A percentile compares a stretch with the other conserved stretches of the same genome.
These are phyloP conservation scores for Lachancea sp. DNA, from an alignment of 805 yeast genomes.

Conservation along the genomic window DNA sequence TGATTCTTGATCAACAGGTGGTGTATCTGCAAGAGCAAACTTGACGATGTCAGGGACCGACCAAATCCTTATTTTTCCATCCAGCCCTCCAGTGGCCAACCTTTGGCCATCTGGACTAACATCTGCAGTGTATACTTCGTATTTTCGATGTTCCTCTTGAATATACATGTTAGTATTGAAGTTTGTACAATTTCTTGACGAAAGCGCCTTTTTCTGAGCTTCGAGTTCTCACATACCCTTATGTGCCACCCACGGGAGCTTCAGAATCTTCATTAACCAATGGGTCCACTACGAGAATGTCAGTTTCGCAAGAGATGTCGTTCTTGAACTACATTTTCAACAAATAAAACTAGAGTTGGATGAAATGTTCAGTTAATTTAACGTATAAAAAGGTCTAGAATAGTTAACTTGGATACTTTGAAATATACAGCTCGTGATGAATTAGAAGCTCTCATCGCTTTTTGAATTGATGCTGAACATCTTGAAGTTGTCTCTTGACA, in stretches of 20 bases:
- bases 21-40: conserved; percentile 26
- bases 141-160: conserved; percentile 67
- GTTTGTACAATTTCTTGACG: background rate
- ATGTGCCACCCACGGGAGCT: conserved; percentile 69
- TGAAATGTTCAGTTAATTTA: too few relatives aligned
- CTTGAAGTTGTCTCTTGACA: too few relatives aligned
- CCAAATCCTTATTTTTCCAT: conserved; percentile 93
- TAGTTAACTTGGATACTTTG: too few relatives aligned
- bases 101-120: conserved; percentile 78
- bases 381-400: too few relatives aligned
- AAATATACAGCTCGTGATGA: too few relatives aligned
- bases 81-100: conserved; percentile 88
- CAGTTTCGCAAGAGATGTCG: background rate
- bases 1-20: conserved; percentile 15
- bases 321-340: too few relatives aligned
- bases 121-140: conserved; percentile 79
- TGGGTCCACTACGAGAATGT: background rate
- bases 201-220: background rate
- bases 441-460: too few relatives aligned
- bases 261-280: conserved; percentile 49
- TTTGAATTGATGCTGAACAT: too few relatives aligned
- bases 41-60: conserved; percentile 48
- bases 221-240: conserved; percentile 32
- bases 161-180: background rate
- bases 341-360: too few relatives aligned